A percentile compares a stretch with the other conserved stretches of the same genome.
Conservation (phyloP, 768 basidiomycete genomes). For the Cytidiella melzeri region DNA sequence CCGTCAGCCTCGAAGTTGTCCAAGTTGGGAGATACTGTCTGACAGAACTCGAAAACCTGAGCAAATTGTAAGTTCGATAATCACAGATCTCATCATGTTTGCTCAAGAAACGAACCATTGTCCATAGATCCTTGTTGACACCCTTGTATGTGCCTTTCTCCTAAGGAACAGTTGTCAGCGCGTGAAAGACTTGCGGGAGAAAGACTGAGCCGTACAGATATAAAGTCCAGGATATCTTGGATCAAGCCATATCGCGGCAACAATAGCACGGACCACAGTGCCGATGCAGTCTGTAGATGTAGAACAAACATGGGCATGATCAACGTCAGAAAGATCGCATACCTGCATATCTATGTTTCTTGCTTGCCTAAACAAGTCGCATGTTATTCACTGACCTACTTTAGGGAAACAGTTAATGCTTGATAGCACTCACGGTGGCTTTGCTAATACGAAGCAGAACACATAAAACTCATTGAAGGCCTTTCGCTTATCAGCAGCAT, state of each 20-base stretch:
- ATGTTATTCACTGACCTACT: no score
- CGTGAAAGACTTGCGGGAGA: no score
- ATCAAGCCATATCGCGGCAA: conserved; percentile 61
- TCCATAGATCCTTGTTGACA: conserved; percentile 82
- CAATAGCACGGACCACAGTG: conserved; percentile 73
- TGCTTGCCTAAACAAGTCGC: conserved; percentile 48
- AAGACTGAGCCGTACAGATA: conserved; percentile 41
- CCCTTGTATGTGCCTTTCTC: conserved; percentile 61
- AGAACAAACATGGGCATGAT: conserved; percentile 2
- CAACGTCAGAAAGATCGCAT: conserved; percentile 12
- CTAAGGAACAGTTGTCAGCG: no score
- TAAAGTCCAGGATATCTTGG: conserved; percentile 58
- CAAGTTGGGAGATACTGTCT: conserved; percentile 51
- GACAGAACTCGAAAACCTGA: conserved; percentile 75
- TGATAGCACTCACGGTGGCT: conserved; percentile 54
- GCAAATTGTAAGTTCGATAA: background rate
- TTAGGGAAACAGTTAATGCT: no score
- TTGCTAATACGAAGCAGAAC: conserved; percentile 67
- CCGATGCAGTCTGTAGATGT: conserved; percentile 50
- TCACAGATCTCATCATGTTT: no score
- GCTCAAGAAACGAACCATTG: conserved; percentile 52
- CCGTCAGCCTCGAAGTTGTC: conserved; percentile 71
- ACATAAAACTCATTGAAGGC: conserved; percentile 62
- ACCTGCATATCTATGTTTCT: conserved; percentile 83
- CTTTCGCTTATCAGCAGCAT: conserved; percentile 40